Evolutionary conservation across 2,329 filamentous ascomycete species (phyloP), one percentile per base, ranked within the genome.

Genomic region (Lasiodiplodia sp.): DNA sequence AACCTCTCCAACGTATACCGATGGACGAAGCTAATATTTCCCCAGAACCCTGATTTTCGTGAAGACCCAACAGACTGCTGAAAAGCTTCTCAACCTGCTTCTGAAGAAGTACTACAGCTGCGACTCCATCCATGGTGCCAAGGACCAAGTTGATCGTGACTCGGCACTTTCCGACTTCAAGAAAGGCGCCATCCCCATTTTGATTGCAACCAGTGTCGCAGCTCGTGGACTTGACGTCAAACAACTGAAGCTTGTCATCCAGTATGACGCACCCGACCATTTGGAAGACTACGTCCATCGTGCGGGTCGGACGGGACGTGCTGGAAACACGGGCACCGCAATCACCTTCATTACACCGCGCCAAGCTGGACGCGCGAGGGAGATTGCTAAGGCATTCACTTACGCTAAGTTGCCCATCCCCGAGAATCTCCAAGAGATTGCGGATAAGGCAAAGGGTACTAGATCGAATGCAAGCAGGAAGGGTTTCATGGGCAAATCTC

Each of bases 221-320:
- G 96, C 96, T 63, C 92, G 96, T 79, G 96, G 96, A 70, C 85
- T 99, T 51, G 96, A 99, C 78, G 95, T 99, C 55, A 97, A 97
- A 81, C 93, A 97, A 78, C 86, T 99, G 40, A 97, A 96, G 79
- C 86, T 98, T 38, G 96, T 99, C 10, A 90, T 99, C 81, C 98
- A 98, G 81, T 97, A 93, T 77, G 94, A 97, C 76, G 92, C 91
- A 0, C 95, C 94, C 0, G 97, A 97, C 75, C 94, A 98, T 81
- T 81, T 97, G 70, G 96, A 99, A 81, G 96, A 98, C 77, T 98
- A 98, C 75, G 95, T 98, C 51, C 96, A 97, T 79, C 91, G 96
- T 71, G 93, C 92, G 67, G 96, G 96, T 58, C 92, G 96, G 74
- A 98, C 96, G 8, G 96, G 96, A 12, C 91, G 96, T 77, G 96